Percentiles rank a stretch among this genome's conserved stretches.
Evolutionary conservation across 176 grass and related monocot genomes (phyloP).

Genomic region (Tuctoria greenei): DNA sequence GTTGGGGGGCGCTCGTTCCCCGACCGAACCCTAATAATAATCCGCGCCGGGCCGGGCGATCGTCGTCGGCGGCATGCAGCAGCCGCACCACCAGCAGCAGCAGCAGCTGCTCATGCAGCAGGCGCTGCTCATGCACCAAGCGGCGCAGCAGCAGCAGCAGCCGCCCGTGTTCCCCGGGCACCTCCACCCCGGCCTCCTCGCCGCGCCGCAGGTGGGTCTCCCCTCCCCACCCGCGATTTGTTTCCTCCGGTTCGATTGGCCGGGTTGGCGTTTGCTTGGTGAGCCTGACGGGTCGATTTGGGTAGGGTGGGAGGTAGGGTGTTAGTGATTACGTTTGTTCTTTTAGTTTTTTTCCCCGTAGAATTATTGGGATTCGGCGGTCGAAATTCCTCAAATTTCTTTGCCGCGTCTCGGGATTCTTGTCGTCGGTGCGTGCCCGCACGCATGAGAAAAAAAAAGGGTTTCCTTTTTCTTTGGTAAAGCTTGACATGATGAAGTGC

Average conservation of each 20-base stretch:
- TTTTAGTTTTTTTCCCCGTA: not conserved
- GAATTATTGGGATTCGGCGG: not conserved
- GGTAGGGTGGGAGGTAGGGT: not conserved
- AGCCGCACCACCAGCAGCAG: slow-evolving; percentile 66
- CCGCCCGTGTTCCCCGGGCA: slow-evolving; percentile 67
- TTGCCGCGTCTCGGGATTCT: not conserved
- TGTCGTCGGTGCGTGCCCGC: not conserved
- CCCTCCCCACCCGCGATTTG: too few species aligned
- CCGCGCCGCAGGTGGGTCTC: slow-evolving; percentile 76
- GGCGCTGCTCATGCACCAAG: slow-evolving; percentile 71
- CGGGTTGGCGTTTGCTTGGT: not conserved
- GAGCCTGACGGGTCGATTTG: not conserved
- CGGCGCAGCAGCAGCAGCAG: slow-evolving; percentile 38
- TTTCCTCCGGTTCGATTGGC: slow-evolving; percentile 1
- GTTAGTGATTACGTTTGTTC: not conserved
- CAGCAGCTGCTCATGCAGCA: slow-evolving; percentile 80
- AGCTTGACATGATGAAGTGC: not conserved
- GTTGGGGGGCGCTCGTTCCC: slow-evolving; percentile 10
- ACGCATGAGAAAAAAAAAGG: not conserved
- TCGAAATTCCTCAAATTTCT: not conserved
- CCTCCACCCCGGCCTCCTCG: slow-evolving; percentile 72
- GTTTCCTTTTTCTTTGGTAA: not conserved
- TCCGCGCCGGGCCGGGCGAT: not conserved
- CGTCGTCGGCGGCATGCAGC: slow-evolving; percentile 51
- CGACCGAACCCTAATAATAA: slow-evolving; percentile 66